Evolutionary conservation across 345 rosid species (phyloP).

Genomic region (Gossypium stocksii): DNA sequence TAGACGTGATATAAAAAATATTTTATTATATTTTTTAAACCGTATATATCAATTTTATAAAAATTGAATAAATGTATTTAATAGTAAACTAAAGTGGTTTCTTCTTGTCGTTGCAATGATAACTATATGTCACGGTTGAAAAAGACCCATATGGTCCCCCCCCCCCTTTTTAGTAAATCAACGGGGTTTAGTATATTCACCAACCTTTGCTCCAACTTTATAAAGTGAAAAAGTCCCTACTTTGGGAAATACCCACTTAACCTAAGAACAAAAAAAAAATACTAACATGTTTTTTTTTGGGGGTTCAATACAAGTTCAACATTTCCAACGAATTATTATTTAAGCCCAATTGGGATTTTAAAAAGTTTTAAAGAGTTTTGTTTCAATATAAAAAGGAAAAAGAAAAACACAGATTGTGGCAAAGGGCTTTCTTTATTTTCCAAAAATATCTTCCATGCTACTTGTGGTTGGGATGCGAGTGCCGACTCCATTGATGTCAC

Average conservation of each 20-base stretch:
- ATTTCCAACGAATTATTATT: neutral
- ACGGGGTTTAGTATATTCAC: neutral
- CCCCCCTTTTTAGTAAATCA: neutral
- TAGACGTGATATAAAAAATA: no score
- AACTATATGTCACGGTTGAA: neutral
- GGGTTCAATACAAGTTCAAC: neutral
- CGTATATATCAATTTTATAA: no score
- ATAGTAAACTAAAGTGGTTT: no score
- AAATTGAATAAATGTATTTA: no score
- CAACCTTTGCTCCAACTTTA: constrained; percentile 16
- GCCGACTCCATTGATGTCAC: neutral
- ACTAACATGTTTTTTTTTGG: no score
- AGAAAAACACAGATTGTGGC: no score
- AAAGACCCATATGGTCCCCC: neutral
- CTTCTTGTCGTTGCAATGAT: neutral
- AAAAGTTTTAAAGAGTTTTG: neutral
- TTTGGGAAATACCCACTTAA: neutral
- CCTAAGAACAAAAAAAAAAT: neutral
- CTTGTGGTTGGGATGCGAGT: constrained; percentile 27
- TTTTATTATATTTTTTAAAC: no score
- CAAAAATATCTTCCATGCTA: constrained; percentile 15
- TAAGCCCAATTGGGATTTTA: neutral
- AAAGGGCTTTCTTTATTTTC: neutral
- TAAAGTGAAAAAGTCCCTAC: neutral
- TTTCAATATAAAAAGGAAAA: no score